These are phyloP conservation scores for Ramaria sp. DNA, from an alignment of 768 basidiomycete species.

Conservation along the genomic window DNA sequence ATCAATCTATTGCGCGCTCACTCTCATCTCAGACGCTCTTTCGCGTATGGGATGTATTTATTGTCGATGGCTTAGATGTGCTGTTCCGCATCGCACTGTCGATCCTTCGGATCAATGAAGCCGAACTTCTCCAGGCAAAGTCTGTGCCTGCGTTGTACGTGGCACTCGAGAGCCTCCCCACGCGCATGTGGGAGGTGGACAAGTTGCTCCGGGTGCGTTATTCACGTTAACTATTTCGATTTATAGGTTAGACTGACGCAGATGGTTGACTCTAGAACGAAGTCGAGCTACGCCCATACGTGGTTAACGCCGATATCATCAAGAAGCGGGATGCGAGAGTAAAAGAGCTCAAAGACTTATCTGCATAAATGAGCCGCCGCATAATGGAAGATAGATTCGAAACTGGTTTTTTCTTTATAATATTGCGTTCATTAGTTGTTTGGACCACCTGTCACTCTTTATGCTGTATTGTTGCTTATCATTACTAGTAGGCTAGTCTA, in stretches of 20 bases:
- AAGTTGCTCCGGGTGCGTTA: constrained; percentile 71
- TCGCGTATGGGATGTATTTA: constrained; percentile 92
- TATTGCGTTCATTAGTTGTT: neutral
- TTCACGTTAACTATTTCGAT: neutral
- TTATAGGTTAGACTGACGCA: neutral
- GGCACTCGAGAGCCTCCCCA: constrained; percentile 79
- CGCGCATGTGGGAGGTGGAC: constrained; percentile 89
- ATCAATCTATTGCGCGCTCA: neutral
- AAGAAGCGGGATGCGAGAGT: constrained; percentile 44
- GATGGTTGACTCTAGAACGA: constrained; percentile 31
- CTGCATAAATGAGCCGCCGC: constrained; percentile 1
- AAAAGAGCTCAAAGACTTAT: constrained; percentile 28
- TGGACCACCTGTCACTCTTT: neutral
- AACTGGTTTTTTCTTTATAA: neutral
- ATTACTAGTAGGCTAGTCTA: neutral
- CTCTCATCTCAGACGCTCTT: constrained; percentile 61
- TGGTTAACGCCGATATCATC: constrained; percentile 46
- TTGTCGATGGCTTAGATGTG: constrained; percentile 86
- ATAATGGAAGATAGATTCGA: neutral
- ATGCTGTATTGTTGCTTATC: neutral
- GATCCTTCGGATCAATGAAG: constrained; percentile 75
- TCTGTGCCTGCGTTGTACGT: constrained; percentile 86
- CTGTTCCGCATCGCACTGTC: constrained; percentile 84
- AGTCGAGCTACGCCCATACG: constrained; percentile 38
- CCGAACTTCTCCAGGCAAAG: constrained; percentile 72